Base-by-base conservation (phyloP, 352 stramenopile species). In the Phytophthora agathidicida region DNA sequence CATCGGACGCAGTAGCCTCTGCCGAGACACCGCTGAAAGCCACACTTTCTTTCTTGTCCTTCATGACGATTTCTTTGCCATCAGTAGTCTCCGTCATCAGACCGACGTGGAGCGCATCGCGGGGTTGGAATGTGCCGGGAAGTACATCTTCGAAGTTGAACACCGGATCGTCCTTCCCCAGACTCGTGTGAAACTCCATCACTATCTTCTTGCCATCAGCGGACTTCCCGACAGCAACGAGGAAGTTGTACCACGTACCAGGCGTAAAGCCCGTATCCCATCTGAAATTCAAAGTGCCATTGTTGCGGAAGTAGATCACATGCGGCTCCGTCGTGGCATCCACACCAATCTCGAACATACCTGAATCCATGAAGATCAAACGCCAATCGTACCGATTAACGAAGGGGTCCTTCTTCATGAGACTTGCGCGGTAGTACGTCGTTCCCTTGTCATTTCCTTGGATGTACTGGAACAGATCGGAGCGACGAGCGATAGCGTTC, bases 181-280 rank as follows among this genome's bases (percentile, higher is more conserved):
- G 63, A 50, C 72, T 83, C 50, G 63, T 74, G 64, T 86, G 83
- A 27, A 85, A 62, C 49, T 68, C 72, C 39, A 83, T 19, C n/a
- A 47, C 35, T 26, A 52, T 64, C 44, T 51, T 57, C 26, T 48
- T 53, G 11, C 35, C 64, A 41, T 69, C 36, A 9, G 53, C 53
- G 23, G 55, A 60, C 37, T 71, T 71, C 55, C 59, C 69, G 14
- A 86, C 50, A 0, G 59, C 71, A 38, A 86, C 69, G 5, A 68
- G 73, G 36, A 83, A 83, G 49, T 83, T 86, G 71, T 82, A 83
- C 76, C 76, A 86, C 22, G 73, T 86, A 11, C 64, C 66, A 13
- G 56, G 46, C 28, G 63, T 45, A 33, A 86, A 83, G 28, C 69
- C 60, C 13, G 64, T 72, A 22, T 68, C 48, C 75, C 75, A 86